phyloP scores from a whole-genome alignment of 1,284 basidiomycete genomes.

The Puccinia polysora region DNA sequence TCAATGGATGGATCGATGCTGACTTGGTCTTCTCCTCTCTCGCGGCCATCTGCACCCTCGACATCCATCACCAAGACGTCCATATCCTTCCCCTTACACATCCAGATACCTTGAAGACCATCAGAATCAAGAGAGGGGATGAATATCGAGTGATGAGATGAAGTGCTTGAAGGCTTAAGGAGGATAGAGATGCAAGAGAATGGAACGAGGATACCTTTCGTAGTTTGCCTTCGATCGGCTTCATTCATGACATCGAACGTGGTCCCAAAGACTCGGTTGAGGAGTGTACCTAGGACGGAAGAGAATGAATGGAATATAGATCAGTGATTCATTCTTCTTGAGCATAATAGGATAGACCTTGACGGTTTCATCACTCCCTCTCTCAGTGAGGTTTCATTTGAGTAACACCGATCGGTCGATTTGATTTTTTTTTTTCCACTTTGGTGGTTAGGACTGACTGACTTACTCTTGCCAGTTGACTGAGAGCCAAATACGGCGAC shows the following conservation, averaged over 20 bases:
- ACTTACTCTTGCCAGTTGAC: constrained; percentile 92
- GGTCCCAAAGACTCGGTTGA: constrained; percentile 94
- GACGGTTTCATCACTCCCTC: neutral
- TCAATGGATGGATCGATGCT: neutral
- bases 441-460: neutral
- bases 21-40: constrained; percentile 94
- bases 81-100: constrained; percentile 83
- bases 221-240: constrained; percentile 85
- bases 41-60: constrained; percentile 95
- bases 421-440: neutral
- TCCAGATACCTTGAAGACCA: constrained; percentile 80
- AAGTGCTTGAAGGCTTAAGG: neutral
- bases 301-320: neutral
- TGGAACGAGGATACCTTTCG: constrained; percentile 66
- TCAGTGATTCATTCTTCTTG: neutral
- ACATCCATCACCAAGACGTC: constrained; percentile 98
- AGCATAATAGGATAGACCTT: constrained; percentile 2
- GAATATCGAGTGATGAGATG: neutral
- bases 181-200: constrained; percentile 12
- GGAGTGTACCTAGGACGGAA: constrained; percentile 68
- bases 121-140: neutral
- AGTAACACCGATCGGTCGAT: neutral
- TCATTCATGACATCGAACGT: constrained; percentile 99
- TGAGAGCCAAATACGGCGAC: constrained; percentile 94
- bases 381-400: neutral